Conservation (phyloP, 1,284 basidiomycete genomes). For the Sanghuangporus baumii region DNA sequence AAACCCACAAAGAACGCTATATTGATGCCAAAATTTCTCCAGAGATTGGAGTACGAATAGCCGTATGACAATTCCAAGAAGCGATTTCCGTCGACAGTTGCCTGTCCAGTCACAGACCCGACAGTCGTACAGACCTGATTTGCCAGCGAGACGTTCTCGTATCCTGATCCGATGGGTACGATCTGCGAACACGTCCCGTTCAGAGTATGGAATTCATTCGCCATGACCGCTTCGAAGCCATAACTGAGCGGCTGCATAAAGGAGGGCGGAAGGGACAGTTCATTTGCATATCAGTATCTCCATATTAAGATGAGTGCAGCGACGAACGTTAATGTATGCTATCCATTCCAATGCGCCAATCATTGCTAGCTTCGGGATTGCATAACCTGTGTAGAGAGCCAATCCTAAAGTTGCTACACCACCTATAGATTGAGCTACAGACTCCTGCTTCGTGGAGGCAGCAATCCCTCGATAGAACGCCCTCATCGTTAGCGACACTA, state of each 20-base stretch:
- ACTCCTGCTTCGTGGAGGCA: slow-evolving; percentile 37
- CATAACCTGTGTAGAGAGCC: slow-evolving; percentile 41
- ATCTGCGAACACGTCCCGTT: slow-evolving; percentile 36
- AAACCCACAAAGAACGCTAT: slow-evolving; percentile 46
- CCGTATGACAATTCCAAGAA: slow-evolving; percentile 37
- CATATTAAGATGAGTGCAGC: slow-evolving; percentile 20
- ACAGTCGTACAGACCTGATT: slow-evolving; percentile 26
- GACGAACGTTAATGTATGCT: slow-evolving; percentile 37
- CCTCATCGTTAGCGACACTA: slow-evolving; percentile 44
- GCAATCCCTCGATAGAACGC: slow-evolving; percentile 48
- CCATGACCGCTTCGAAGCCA: slow-evolving; percentile 43
- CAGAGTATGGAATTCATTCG: slow-evolving; percentile 50
- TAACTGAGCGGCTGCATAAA: slow-evolving; percentile 37
- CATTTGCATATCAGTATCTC: not conserved
- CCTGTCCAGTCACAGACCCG: slow-evolving; percentile 21
- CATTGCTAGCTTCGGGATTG: slow-evolving; percentile 26
- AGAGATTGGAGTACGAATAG: slow-evolving; percentile 46
- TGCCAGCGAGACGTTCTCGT: slow-evolving; percentile 33
- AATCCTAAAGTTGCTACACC: slow-evolving; percentile 45
- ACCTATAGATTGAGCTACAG: slow-evolving; percentile 42
- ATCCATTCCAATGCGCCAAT: slow-evolving; percentile 43
- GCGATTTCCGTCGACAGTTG: slow-evolving; percentile 25
- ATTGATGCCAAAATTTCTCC: slow-evolving; percentile 54
- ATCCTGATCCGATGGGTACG: slow-evolving; percentile 42
- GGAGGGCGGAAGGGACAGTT: slow-evolving; percentile 9